phyloP scores from a whole-genome alignment of 2,329 filamentous ascomycete genomes.

The Ilyonectria mors-panacis region DNA sequence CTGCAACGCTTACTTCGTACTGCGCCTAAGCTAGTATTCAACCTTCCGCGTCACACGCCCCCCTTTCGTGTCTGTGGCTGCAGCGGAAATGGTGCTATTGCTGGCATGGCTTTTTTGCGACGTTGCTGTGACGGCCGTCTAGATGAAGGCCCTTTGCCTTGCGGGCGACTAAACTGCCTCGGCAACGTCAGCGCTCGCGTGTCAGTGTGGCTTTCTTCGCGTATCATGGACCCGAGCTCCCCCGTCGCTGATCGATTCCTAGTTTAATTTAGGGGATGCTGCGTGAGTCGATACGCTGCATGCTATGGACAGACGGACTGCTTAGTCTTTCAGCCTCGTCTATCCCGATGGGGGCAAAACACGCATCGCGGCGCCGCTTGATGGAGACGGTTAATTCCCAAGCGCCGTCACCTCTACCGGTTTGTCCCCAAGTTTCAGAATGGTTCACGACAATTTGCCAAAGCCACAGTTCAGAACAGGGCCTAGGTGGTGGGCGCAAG shows the following conservation, averaged over 20 bases:
- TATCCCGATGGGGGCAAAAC: constrained; percentile 18
- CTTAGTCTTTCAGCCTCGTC: constrained; percentile 18
- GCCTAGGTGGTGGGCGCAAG: constrained; percentile 7
- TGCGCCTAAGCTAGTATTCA: background rate
- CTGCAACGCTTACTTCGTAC: background rate
- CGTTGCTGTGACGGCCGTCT: constrained; percentile 16
- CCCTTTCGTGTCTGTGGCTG: constrained; percentile 18
- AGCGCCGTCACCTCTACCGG: background rate
- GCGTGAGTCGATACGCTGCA: background rate
- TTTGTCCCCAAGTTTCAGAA: constrained; percentile 24
- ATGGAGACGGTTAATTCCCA: background rate
- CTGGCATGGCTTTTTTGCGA: constrained; percentile 20
- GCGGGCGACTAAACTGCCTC: constrained; percentile 5
- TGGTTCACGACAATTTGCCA: constrained; percentile 27
- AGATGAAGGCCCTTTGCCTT: background rate
- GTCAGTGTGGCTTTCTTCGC: constrained; percentile 4
- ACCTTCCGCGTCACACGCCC: constrained; percentile 5
- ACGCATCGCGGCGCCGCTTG: constrained; percentile 4
- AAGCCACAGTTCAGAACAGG: constrained; percentile 21
- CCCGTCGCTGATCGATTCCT: constrained; percentile 12
- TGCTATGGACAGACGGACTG: background rate
- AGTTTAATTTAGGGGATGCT: constrained; percentile 6
- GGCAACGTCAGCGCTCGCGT: constrained; percentile 12
- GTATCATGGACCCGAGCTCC: constrained; percentile 12
- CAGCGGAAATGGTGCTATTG: constrained; percentile 20